phyloP scores from a whole-genome alignment of 1,139 yeast species.

The Schizosaccharomyces versatilis region DNA sequence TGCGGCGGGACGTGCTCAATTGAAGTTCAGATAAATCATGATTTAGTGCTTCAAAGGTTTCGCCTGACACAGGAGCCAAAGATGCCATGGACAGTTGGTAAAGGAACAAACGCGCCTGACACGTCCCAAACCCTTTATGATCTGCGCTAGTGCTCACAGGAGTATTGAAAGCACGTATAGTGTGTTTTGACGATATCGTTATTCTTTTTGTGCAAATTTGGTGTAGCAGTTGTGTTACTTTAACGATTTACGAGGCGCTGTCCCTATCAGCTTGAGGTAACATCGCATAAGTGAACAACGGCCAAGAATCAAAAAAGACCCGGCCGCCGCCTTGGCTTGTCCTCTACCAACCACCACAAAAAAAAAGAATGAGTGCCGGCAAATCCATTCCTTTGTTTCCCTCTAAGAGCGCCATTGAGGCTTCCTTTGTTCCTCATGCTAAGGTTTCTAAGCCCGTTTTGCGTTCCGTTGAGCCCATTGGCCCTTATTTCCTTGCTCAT shows the following conservation, averaged over 20 bases:
- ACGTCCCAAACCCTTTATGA: too few relatives aligned
- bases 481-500: constrained; percentile 85
- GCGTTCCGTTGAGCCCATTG: constrained; percentile 90
- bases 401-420: background rate
- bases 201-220: too few relatives aligned
- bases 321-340: background rate
- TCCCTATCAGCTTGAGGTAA: background rate
- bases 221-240: too few relatives aligned
- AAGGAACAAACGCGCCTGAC: too few relatives aligned
- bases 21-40: too few relatives aligned
- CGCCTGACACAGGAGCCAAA: too few relatives aligned
- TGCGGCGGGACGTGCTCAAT: too few relatives aligned
- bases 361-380: background rate
- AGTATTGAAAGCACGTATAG: too few relatives aligned
- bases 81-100: too few relatives aligned
- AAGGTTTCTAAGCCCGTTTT: constrained; percentile 30
- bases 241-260: background rate
- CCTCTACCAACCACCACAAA: background rate
- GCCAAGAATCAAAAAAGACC: background rate
- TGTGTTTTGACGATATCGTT: too few relatives aligned
- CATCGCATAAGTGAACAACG: background rate
- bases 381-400: background rate
- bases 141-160: too few relatives aligned
- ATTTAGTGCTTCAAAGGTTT: too few relatives aligned
- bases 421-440: constrained; percentile 1